Base-by-base conservation (phyloP, 2,329 filamentous ascomycete species). In the Trichoderma sp. region DNA sequence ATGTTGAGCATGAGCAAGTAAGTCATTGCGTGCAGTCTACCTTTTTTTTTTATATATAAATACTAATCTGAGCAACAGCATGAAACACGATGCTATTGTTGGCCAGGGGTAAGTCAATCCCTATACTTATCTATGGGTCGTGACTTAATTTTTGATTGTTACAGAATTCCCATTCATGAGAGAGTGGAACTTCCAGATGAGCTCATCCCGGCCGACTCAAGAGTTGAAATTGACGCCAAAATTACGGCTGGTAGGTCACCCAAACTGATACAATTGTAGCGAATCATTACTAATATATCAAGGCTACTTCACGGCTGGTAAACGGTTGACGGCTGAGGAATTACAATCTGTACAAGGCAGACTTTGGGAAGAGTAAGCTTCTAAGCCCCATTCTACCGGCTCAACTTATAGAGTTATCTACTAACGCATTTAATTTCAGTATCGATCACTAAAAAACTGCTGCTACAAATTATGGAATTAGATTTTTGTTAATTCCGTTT, bases 1-100 rank as follows among this genome's bases (percentile, higher is more conserved):
- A 99, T 98, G 96, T 84, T 97, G 75, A 97, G 93, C 83, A 98
- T 98, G 96, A 97, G 93, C 81, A 97, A 98, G 90, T 92, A 78
- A 47, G 29, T 40, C 33, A n/a, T 57, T 29, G 27, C 4, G 16
- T 4, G 47, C 24, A 27, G 21, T 52, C 5, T 10, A 14, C 10
- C 8, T 21, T 14, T 24, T 3, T n/a, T 21, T 21, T 13, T 4
- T 31, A 37, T 4, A 16, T 5, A 19, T 13, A 43, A 4, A 13
- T 6, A 16, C 40, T 71, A 27, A 71, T 35, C 35, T 47, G 27
- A n/a, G 55, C 40, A 74, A 74, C 76, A 93, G 90, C 82, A 94
- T 95, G 92, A 95, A 96, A 83, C 91, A 96, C 81, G 92, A 96
- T 82, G 92, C 92, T 65, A 95, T 96, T 76, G 92, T 96, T 65